Conservation (phyloP, 176 grass and related monocot genomes). For the Elaeis guineensis region DNA sequence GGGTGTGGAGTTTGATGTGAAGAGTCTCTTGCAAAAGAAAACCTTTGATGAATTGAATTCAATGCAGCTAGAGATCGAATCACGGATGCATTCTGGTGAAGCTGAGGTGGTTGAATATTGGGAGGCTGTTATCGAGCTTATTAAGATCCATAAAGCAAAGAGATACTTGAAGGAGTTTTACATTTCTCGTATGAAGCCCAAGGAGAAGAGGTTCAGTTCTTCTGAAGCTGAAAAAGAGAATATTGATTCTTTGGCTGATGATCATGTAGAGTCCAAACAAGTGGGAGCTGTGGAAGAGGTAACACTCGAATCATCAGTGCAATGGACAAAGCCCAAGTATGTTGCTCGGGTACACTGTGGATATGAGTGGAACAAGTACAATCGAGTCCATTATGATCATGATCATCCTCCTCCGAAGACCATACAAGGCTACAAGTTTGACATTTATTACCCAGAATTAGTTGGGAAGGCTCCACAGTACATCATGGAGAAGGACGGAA, state of each 20-base stretch:
- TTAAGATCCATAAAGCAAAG: constrained; percentile 24
- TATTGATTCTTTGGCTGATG: too few species aligned
- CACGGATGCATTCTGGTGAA: constrained; percentile 18
- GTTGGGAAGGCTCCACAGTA: constrained; percentile 14
- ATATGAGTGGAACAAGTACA: constrained; percentile 43
- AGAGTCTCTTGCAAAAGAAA: too few species aligned
- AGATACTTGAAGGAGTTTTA: constrained; percentile 5
- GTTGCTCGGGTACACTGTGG: constrained; percentile 22
- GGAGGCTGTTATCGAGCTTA: constrained; percentile 19
- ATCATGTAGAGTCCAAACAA: too few species aligned
- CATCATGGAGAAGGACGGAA: constrained; percentile 22
- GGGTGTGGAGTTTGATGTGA: too few species aligned
- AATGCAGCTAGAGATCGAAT: constrained; percentile 3
- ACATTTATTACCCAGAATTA: constrained; percentile 31
- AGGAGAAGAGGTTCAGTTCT: too few species aligned
- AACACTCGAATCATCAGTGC: neutral
- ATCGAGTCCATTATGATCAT: constrained; percentile 27
- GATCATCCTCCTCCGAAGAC: constrained; percentile 27
- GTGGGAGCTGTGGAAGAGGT: too few species aligned
- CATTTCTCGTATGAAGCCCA: too few species aligned
- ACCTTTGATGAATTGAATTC: constrained; percentile 2
- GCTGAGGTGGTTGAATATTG: constrained; percentile 20
- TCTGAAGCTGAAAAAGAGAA: too few species aligned
- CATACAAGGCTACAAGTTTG: constrained; percentile 34
- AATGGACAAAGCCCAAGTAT: constrained; percentile 28